Conservation (phyloP, 257 asterid species). For the Solanum virginianum region DNA sequence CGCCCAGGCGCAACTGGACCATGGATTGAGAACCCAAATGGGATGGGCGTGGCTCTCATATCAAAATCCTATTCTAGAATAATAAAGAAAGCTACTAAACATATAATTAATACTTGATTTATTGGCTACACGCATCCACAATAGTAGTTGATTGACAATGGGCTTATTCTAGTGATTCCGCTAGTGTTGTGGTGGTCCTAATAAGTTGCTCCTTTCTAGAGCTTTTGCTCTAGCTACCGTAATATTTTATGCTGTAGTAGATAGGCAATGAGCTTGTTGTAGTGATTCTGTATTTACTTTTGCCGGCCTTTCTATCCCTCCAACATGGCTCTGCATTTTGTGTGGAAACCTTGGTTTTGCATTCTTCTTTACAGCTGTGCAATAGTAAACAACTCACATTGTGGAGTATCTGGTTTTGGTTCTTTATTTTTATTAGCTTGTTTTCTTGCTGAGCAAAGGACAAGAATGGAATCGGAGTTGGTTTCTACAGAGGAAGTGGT, state of each 20-base stretch:
- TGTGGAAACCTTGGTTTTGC: not conserved
- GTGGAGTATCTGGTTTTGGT: not conserved
- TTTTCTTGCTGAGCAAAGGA: not conserved
- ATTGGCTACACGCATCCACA: too few relatives aligned
- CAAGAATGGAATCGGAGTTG: slow-evolving; percentile 2
- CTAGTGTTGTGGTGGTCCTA: not conserved
- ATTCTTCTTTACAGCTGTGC: not conserved
- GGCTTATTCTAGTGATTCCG: not conserved
- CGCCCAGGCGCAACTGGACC: too few relatives aligned
- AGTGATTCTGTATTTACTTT: not conserved
- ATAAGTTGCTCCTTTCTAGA: not conserved
- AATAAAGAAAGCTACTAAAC: too few relatives aligned
- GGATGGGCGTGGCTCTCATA: too few relatives aligned
- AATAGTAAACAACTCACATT: not conserved
- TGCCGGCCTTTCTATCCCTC: not conserved
- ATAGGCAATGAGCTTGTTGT: not conserved
- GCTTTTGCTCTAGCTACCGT: not conserved
- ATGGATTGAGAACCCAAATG: too few relatives aligned
- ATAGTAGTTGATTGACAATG: not conserved
- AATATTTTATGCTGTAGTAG: not conserved
- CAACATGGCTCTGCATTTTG: not conserved
- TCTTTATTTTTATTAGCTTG: not conserved
- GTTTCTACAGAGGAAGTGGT: slow-evolving; percentile 31
- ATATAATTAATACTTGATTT: too few relatives aligned
- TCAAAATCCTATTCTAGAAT: too few relatives aligned